Percentiles rank a stretch among this genome's conserved stretches.
These are phyloP conservation scores for Teratosphaeria viscida DNA, from an alignment of 2,329 filamentous ascomycete genomes.

Conservation along the genomic window DNA sequence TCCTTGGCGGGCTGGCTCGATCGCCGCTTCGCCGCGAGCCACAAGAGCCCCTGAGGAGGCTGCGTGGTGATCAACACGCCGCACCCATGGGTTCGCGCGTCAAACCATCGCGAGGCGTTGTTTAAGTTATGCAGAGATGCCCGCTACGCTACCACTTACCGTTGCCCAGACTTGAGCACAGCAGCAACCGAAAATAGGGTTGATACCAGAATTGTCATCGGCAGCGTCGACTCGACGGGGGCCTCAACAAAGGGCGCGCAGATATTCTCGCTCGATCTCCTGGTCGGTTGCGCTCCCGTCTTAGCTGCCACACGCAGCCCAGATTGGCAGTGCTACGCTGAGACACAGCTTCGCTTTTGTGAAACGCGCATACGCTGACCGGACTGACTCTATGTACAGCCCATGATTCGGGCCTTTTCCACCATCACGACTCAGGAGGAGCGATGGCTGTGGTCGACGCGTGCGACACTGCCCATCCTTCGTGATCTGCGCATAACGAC, in stretches of 20 bases:
- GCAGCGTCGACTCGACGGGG: not conserved
- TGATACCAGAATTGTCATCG: not conserved
- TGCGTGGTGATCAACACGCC: not conserved
- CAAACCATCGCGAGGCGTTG: too few relatives aligned
- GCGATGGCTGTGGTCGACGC: too few relatives aligned
- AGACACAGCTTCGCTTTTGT: not conserved
- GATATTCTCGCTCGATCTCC: not conserved
- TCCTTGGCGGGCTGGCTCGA: not conserved
- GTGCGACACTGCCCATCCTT: too few relatives aligned
- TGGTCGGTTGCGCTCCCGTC: not conserved
- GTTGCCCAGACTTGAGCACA: not conserved
- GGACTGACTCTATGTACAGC: too few relatives aligned
- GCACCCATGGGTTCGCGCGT: too few relatives aligned
- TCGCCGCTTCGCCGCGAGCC: not conserved
- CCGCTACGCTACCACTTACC: too few relatives aligned
- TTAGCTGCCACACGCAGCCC: not conserved
- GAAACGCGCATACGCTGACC: not conserved
- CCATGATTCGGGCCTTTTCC: too few relatives aligned
- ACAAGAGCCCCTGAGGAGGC: not conserved
- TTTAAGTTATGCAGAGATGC: too few relatives aligned
- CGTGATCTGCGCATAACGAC: too few relatives aligned
- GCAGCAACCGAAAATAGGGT: not conserved
- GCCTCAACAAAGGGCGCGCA: not conserved
- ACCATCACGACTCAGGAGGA: too few relatives aligned
- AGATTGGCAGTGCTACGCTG: not conserved